Conservation (phyloP, 192 early-diverging fungal genomes). For the Entomortierella parvispora region DNA sequence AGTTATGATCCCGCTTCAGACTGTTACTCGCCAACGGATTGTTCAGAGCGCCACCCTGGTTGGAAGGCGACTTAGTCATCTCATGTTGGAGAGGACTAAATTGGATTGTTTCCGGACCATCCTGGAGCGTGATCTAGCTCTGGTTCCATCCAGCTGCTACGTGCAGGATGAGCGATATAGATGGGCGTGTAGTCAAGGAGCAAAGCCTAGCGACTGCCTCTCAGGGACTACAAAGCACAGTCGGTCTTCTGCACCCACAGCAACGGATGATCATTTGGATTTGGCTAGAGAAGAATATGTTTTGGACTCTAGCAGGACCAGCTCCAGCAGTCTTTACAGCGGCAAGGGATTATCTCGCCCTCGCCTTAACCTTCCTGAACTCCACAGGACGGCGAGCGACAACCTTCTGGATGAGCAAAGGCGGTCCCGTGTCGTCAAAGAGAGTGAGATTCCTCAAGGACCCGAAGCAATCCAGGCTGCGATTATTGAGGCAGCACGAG, state of each 20-base stretch:
- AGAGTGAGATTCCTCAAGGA: conserved; percentile 14
- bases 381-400: conserved; percentile 23
- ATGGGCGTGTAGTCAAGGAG: background rate
- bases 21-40: conserved; percentile 70
- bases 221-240: conserved; percentile 21
- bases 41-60: conserved; percentile 64
- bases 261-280: conserved; percentile 22
- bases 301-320: conserved; percentile 26
- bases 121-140: conserved; percentile 60
- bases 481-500: conserved; percentile 40
- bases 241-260: conserved; percentile 1
- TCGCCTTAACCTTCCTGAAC: conserved; percentile 20
- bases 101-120: conserved; percentile 80
- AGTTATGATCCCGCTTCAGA: conserved; percentile 73
- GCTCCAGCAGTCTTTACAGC: conserved; percentile 29
- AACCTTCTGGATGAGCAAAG: conserved; percentile 4
- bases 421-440: background rate
- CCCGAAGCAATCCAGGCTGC: conserved; percentile 42
- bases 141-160: conserved; percentile 1
- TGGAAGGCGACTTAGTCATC: conserved; percentile 62
- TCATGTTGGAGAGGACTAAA: conserved; percentile 68
- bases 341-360: background rate
- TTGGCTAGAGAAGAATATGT: conserved; percentile 33
- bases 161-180: background rate
- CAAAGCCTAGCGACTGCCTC: background rate